Conservation (phyloP, 192 early-diverging fungal species). For the Pilaira anomala region DNA sequence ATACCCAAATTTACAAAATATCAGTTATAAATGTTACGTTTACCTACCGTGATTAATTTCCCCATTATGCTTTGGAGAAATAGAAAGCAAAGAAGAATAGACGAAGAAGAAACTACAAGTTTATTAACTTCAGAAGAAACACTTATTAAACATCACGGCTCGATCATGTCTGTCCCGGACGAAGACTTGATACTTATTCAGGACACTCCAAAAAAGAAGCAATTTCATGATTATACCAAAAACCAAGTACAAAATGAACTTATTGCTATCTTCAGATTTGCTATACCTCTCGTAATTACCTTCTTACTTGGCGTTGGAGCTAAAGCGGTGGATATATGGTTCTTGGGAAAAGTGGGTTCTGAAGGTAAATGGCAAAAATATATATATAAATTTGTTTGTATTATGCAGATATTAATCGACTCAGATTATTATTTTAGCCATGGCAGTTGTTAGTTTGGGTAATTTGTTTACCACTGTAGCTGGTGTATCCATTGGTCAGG, state of each 20-base stretch:
- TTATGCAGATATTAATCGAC: not conserved
- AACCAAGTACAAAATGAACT: constrained; percentile 1
- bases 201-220: not conserved
- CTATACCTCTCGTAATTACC: constrained; percentile 20
- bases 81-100: too few relatives aligned
- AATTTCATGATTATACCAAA: not conserved
- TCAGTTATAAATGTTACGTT: too few relatives aligned
- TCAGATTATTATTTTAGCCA: constrained; percentile 2
- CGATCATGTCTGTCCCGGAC: too few relatives aligned
- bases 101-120: too few relatives aligned
- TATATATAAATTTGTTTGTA: not conserved
- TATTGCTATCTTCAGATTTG: not conserved
- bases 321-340: constrained; percentile 14
- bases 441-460: constrained; percentile 27
- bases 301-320: constrained; percentile 18
- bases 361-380: constrained; percentile 1
- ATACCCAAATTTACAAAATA: too few relatives aligned
- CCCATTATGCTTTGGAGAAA: too few relatives aligned
- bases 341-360: constrained; percentile 19
- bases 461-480: constrained; percentile 17
- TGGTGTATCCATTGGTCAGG: constrained; percentile 25
- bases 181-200: too few relatives aligned
- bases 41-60: too few relatives aligned
- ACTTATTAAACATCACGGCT: too few relatives aligned
- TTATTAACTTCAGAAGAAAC: too few relatives aligned